Conservation (phyloP, 495 filamentous ascomycete genomes). For the Pseudoneurospora amorphoporcata region DNA sequence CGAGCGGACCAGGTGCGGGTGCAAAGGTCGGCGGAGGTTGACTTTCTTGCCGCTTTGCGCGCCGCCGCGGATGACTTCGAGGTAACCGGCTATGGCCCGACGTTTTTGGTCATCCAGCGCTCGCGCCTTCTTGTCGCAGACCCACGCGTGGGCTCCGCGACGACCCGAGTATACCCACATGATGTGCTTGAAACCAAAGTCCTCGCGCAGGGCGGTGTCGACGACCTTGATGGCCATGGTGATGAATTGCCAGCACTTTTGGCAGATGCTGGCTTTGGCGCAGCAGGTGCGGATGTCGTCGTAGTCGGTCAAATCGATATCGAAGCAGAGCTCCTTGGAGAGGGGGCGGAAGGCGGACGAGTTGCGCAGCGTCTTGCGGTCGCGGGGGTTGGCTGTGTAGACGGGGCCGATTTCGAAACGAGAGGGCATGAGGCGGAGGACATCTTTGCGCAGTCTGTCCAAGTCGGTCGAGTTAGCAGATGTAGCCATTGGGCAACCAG, state of each 20-base stretch:
- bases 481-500: not conserved
- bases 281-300: constrained; percentile 95
- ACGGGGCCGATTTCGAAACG: constrained; percentile 98
- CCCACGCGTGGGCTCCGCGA: constrained; percentile 94
- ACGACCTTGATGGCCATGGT: constrained; percentile 95
- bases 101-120: constrained; percentile 74
- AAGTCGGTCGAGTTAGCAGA: not conserved
- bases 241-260: constrained; percentile 91
- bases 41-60: constrained; percentile 79
- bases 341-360: constrained; percentile 61
- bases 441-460: constrained; percentile 75
- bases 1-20: constrained; percentile 82
- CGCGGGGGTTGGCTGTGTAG: constrained; percentile 85
- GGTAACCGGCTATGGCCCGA: constrained; percentile 72
- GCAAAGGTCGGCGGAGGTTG: constrained; percentile 73
- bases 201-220: constrained; percentile 74
- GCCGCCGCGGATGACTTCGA: constrained; percentile 78
- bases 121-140: constrained; percentile 85
- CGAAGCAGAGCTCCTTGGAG: constrained; percentile 89
- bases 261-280: constrained; percentile 82
- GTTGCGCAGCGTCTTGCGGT: constrained; percentile 81
- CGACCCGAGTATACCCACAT: constrained; percentile 97
- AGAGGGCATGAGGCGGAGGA: constrained; percentile 72
- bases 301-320: constrained; percentile 98
- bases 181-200: constrained; percentile 93